These are phyloP conservation scores for Penicillium sp. DNA, from an alignment of 2,329 filamentous ascomycete genomes.

Conservation along the genomic window DNA sequence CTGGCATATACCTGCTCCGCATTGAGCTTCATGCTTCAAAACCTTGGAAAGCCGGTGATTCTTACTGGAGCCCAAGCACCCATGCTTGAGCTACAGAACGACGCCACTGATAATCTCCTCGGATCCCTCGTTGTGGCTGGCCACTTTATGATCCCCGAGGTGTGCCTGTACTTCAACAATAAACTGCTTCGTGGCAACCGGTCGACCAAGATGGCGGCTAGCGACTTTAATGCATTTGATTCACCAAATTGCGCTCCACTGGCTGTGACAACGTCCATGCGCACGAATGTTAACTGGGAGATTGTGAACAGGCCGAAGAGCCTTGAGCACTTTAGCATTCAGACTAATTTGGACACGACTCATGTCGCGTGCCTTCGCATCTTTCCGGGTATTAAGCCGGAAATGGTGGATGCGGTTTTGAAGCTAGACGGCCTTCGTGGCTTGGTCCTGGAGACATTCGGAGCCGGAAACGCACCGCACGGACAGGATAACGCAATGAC, in stretches of 20 bases:
- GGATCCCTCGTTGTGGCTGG: slow-evolving; percentile 88
- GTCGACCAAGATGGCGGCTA: slow-evolving; percentile 84
- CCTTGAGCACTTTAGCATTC: slow-evolving; percentile 75
- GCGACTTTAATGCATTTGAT: slow-evolving; percentile 84
- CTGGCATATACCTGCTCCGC: slow-evolving; percentile 88
- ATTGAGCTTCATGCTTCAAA: slow-evolving; percentile 89
- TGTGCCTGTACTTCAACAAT: slow-evolving; percentile 93
- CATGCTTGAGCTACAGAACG: slow-evolving; percentile 88
- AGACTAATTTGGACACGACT: slow-evolving; percentile 78
- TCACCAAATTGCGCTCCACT: slow-evolving; percentile 85
- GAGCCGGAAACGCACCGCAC: slow-evolving; percentile 87
- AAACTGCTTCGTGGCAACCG: slow-evolving; percentile 87
- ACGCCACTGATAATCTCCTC: slow-evolving; percentile 88
- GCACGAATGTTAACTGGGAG: slow-evolving; percentile 81
- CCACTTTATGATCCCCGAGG: slow-evolving; percentile 90
- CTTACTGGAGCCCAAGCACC: slow-evolving; percentile 82
- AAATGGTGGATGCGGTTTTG: slow-evolving; percentile 87
- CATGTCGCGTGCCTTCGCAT: slow-evolving; percentile 88
- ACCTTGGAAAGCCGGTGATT: slow-evolving; percentile 88
- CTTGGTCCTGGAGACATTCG: slow-evolving; percentile 88
- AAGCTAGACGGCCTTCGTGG: slow-evolving; percentile 76
- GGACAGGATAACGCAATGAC: slow-evolving; percentile 80
- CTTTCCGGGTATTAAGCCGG: slow-evolving; percentile 90
- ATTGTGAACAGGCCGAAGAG: slow-evolving; percentile 74
- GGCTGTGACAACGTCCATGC: slow-evolving; percentile 78